Conservation (phyloP, 2,329 filamentous ascomycete species). For the Fusarium lyarnte region DNA sequence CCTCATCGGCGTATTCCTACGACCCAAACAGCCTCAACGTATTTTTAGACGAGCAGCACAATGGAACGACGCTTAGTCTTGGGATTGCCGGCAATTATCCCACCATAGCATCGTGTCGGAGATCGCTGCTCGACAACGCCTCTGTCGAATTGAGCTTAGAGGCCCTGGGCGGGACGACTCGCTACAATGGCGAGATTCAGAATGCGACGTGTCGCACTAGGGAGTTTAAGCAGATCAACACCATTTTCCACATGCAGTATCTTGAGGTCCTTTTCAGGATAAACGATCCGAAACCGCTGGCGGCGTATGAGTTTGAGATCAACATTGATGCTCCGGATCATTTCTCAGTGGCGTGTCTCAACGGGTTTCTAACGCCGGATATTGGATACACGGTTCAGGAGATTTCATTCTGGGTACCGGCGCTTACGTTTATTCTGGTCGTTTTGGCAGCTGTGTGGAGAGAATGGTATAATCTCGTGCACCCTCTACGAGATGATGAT, state of each 20-base stretch:
- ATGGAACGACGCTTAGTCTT: slow-evolving; percentile 18
- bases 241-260: not conserved
- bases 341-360: slow-evolving; percentile 23
- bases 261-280: slow-evolving; percentile 44
- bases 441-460: slow-evolving; percentile 27
- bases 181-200: slow-evolving; percentile 21
- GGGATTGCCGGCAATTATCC: not conserved
- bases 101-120: slow-evolving; percentile 2
- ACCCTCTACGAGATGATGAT: slow-evolving; percentile 13
- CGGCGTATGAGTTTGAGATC: slow-evolving; percentile 29
- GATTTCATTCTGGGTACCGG: slow-evolving; percentile 26
- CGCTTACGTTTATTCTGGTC: slow-evolving; percentile 15
- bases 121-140: slow-evolving; percentile 1
- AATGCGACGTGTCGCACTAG: slow-evolving; percentile 27
- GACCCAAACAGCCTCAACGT: not conserved
- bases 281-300: slow-evolving; percentile 20
- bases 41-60: not conserved
- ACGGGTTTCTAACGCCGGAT: slow-evolving; percentile 29
- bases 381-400: slow-evolving; percentile 8
- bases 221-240: not conserved
- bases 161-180: slow-evolving; percentile 25
- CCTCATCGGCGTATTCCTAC: slow-evolving; percentile 11
- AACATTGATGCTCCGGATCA: slow-evolving; percentile 26
- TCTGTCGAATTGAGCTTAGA: slow-evolving; percentile 25
- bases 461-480: slow-evolving; percentile 26